Evolutionary conservation across 139 green algal species (phyloP), one percentile per base, ranked within the genome.

Genomic region (Tetraselmis striata): DNA sequence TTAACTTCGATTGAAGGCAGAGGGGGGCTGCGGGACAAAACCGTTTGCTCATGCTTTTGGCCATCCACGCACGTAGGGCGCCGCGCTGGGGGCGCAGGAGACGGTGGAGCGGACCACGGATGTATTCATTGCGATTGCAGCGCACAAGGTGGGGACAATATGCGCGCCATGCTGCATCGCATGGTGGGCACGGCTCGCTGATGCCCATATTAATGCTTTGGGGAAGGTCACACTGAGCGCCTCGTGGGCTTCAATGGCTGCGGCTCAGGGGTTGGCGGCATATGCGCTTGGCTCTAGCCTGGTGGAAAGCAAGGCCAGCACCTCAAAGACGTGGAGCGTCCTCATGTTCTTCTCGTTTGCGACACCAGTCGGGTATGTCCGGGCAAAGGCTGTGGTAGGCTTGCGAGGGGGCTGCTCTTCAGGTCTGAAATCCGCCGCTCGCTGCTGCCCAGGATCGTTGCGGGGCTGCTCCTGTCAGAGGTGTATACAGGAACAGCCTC

Each of bases 61-160:
- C n/a, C n/a, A n/a, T n/a, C n/a, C n/a, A n/a, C n/a, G n/a, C n/a
- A 0, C 29, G 81, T 77, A 84, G 82, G 93, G 93, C 1, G 87
- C 91, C 32, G 93, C 93, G 23, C 87, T 96, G 86, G 93, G 93
- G 0, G 93, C 93, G 1, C 93, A 96, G 85, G 67, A 85, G 59
- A 91, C 59, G 31, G 86, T 94, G 76, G 79, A 84, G 27, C 84
- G 86, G 59, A 93, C 90, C 23, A 30, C 92, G 26, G 91, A 96
- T 83, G 95, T 96, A 81, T 94, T 96, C 85, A 88, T 96, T 31
- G 93, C 93, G 27, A 95, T 96, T 59, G 88, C 85, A 25, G 89
- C 87, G 30, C 92, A 95, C 81, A 95, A 95, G 84, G 45, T 67
- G 45, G 45, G 45, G 5, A n/a, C n/a, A n/a, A n/a, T n/a, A n/a